Conservation (phyloP, 441 rosid genomes). For the Oxalis stricta region DNA sequence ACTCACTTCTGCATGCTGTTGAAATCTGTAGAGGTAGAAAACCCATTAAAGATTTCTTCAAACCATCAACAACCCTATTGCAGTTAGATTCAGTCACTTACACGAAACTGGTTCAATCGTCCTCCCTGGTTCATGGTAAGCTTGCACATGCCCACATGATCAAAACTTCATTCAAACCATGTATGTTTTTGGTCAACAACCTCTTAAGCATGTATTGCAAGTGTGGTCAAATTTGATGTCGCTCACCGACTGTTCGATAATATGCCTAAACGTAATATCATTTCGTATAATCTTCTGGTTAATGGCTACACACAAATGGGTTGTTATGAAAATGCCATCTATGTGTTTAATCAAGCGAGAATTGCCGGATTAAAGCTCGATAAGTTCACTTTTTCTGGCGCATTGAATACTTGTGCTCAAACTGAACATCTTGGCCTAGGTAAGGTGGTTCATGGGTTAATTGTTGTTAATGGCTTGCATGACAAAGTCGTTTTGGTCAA, state of each 20-base stretch:
- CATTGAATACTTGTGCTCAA: conserved; percentile 19
- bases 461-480: conserved; percentile 19
- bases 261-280: conserved; percentile 23
- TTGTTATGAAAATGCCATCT: conserved; percentile 11
- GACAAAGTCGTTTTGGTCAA: conserved; percentile 11
- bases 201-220: conserved; percentile 21
- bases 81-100: conserved; percentile 23
- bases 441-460: conserved; percentile 23
- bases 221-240: conserved; percentile 9
- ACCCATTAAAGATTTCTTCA: too few relatives aligned
- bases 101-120: conserved; percentile 20
- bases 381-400: conserved; percentile 27
- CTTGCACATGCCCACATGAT: conserved; percentile 29
- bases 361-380: conserved; percentile 16
- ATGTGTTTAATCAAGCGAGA: conserved; percentile 19
- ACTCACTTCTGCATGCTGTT: too few relatives aligned
- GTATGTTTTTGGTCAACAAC: conserved; percentile 26
- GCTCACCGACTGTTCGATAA: conserved; percentile 24
- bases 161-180: conserved; percentile 23
- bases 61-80: too few relatives aligned
- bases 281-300: conserved; percentile 26
- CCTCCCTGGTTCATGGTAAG: conserved; percentile 22
- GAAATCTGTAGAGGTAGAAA: too few relatives aligned
- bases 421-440: conserved; percentile 23
- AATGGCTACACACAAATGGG: conserved; percentile 23